These are phyloP conservation scores for Cystobasidiaceae sp. DNA, from an alignment of 1,284 basidiomycete species.

Conservation along the genomic window DNA sequence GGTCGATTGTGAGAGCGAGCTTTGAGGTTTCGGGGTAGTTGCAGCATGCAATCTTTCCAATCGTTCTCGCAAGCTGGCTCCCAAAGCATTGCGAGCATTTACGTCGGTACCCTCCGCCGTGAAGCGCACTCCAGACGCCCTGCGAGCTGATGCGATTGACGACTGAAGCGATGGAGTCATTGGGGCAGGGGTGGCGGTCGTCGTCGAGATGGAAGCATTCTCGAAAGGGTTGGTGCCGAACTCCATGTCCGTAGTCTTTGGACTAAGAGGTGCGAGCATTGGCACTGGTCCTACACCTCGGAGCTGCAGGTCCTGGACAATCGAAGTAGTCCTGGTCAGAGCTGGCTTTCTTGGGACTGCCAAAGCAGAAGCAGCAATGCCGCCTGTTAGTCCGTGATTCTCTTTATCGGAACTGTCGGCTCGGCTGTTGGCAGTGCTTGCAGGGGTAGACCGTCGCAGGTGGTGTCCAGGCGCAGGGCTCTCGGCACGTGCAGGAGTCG, in stretches of 20 bases:
- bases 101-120: not conserved
- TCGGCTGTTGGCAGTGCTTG: not conserved
- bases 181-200: not conserved
- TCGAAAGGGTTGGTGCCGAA: slow-evolving; percentile 29
- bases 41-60: not conserved
- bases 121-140: not conserved
- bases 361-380: too few species aligned
- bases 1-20: not conserved
- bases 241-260: slow-evolving; percentile 15
- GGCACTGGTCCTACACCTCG: not conserved
- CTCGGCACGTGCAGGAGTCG: slow-evolving; percentile 4
- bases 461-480: not conserved
- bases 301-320: slow-evolving; percentile 18
- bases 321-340: slow-evolving; percentile 2
- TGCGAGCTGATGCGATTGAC: slow-evolving; percentile 9
- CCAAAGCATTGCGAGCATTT: too few species aligned
- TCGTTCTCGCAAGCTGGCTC: not conserved
- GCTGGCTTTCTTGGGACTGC: too few species aligned
- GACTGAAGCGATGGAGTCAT: slow-evolving; percentile 16
- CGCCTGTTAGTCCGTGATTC: too few species aligned
- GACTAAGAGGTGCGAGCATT: not conserved
- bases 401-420: too few species aligned
- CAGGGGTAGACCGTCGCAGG: not conserved
- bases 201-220: not conserved
- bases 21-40: not conserved